Conservation (phyloP, 2,329 filamentous ascomycete genomes). For the Penicillium sp. region DNA sequence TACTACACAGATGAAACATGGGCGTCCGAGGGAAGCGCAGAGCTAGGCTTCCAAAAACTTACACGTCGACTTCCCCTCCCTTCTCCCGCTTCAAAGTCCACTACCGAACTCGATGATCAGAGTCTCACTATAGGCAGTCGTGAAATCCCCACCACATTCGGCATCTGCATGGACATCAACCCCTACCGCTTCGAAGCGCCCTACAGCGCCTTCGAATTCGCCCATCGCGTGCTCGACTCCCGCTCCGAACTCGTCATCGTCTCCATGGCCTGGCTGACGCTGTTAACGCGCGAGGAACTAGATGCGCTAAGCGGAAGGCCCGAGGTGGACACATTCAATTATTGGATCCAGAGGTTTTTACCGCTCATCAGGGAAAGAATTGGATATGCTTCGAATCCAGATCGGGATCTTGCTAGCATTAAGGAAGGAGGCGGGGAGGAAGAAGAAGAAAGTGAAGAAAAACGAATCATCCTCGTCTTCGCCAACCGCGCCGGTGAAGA, state of each 20-base stretch:
- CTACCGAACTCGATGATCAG: background rate
- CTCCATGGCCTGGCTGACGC: conserved; percentile 68
- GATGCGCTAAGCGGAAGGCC: conserved; percentile 49
- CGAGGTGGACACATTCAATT: conserved; percentile 65
- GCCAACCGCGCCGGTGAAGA: conserved; percentile 54
- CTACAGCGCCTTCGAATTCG: conserved; percentile 65
- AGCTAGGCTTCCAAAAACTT: conserved; percentile 38
- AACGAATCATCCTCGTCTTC: conserved; percentile 51
- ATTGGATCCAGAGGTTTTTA: conserved; percentile 66
- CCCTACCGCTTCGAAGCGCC: conserved; percentile 65
- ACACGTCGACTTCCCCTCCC: conserved; percentile 26
- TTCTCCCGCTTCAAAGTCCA: background rate
- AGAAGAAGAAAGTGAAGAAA: conserved; percentile 16
- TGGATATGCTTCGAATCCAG: conserved; percentile 33
- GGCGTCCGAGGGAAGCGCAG: conserved; percentile 58
- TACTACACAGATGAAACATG: conserved; percentile 72
- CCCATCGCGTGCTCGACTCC: conserved; percentile 56
- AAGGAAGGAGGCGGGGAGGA: conserved; percentile 20
- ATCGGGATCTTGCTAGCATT: conserved; percentile 13
- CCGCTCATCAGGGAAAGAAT: conserved; percentile 51
- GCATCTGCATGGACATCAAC: conserved; percentile 64
- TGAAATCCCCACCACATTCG: conserved; percentile 49
- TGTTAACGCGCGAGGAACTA: conserved; percentile 55
- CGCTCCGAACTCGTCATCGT: conserved; percentile 60
- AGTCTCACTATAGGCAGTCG: background rate